These are phyloP conservation scores for Sporothrix brasiliensis DNA, from an alignment of 2,329 filamentous ascomycete genomes.

Conservation along the genomic window DNA sequence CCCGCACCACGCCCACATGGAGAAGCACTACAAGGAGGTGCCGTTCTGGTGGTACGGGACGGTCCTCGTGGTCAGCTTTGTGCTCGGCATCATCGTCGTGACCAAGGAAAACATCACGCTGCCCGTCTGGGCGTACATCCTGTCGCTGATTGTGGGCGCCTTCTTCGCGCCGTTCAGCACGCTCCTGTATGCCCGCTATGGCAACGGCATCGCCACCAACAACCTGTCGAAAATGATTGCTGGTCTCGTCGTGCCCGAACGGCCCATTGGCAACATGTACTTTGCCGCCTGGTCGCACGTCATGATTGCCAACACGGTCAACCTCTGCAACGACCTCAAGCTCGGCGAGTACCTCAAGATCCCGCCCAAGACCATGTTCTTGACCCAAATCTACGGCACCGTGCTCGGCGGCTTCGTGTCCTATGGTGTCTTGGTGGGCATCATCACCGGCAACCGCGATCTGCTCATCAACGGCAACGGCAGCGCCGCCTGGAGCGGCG, in stretches of 20 bases:
- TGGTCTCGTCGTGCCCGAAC: conserved; percentile 54
- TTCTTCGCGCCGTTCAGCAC: conserved; percentile 58
- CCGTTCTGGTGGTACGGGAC: conserved; percentile 53
- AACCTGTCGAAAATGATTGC: conserved; percentile 62
- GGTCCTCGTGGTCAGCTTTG: conserved; percentile 49
- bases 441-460: conserved; percentile 53
- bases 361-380: conserved; percentile 58
- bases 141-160: conserved; percentile 49
- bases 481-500: conserved; percentile 57
- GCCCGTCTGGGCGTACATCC: conserved; percentile 52
- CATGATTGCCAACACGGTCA: conserved; percentile 55
- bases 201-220: conserved; percentile 62
- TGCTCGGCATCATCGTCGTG: conserved; percentile 52
- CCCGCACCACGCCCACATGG: conserved; percentile 57
- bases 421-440: conserved; percentile 52
- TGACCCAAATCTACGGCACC: conserved; percentile 59
- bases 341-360: conserved; percentile 65
- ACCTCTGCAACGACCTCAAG: conserved; percentile 57
- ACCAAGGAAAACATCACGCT: conserved; percentile 52
- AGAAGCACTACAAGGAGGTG: conserved; percentile 55
- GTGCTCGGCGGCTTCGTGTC: conserved; percentile 57
- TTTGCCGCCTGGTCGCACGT: conserved; percentile 63
- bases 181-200: conserved; percentile 56
- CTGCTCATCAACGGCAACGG: conserved; percentile 52
- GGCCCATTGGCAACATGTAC: conserved; percentile 60